phyloP scores from a whole-genome alignment of 352 stramenopile species.

The Pythium periplocum region DNA sequence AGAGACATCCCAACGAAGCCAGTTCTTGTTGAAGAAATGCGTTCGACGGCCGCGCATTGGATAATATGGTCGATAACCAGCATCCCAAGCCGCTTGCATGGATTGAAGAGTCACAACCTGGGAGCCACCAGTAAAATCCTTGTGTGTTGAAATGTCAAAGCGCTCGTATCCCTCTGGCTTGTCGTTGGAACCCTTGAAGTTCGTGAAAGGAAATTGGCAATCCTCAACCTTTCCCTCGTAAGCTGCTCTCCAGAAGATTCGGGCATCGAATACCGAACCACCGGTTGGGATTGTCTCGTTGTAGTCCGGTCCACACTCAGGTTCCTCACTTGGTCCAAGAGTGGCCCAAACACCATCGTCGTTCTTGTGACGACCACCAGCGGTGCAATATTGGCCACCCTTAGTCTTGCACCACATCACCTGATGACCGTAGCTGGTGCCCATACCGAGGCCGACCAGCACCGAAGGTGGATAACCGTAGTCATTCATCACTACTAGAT shows the following conservation, averaged over 20 bases:
- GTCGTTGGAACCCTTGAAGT: conserved; percentile 37
- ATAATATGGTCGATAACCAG: conserved; percentile 84
- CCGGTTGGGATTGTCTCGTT: conserved; percentile 39
- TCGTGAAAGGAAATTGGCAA: conserved; percentile 81
- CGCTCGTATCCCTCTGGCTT: conserved; percentile 41
- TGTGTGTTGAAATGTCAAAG: conserved; percentile 41
- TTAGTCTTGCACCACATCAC: conserved; percentile 72
- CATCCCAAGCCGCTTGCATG: conserved; percentile 46
- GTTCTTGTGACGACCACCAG: conserved; percentile 57
- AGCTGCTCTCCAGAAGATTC: conserved; percentile 73
- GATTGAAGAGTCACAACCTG: conserved; percentile 55
- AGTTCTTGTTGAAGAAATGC: conserved; percentile 55
- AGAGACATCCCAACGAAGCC: conserved; percentile 49
- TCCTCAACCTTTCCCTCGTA: conserved; percentile 59
- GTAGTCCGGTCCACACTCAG: conserved; percentile 39
- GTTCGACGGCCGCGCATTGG: conserved; percentile 32
- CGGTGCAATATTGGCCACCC: conserved; percentile 56
- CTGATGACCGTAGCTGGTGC: conserved; percentile 83
- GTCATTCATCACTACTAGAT: conserved; percentile 82
- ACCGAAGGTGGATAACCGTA: conserved; percentile 81
- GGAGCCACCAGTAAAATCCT: conserved; percentile 27
- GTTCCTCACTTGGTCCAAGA: conserved; percentile 25
- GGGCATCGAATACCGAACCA: conserved; percentile 57
- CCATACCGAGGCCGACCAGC: conserved; percentile 69
- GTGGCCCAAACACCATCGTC: conserved; percentile 17